Base-by-base conservation (phyloP, 495 filamentous ascomycete genomes). In the Usnea hakonensis region DNA sequence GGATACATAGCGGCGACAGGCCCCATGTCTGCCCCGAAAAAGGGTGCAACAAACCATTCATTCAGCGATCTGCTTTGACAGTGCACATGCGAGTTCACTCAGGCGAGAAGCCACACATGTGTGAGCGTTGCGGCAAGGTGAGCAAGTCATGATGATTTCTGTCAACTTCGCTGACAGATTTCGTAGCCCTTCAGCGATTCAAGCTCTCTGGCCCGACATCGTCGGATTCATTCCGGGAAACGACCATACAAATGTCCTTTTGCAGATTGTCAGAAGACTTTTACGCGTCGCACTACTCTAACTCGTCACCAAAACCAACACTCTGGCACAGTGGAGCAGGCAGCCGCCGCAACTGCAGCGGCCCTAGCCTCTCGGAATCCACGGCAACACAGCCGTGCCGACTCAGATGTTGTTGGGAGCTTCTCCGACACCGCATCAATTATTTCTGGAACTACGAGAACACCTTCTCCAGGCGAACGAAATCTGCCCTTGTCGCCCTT, bases 31-130 rank as follows among this genome's bases (percentile, higher is more conserved):
- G 94, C 73, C 92, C 96, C 65, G 88, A 84, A 72, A 88, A 88
- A 43, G 87, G 87, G 21, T 98, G 94, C 73, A 86, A 86, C 36
- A 98, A 97, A 72, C 91, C 93, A 69, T 98, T 98, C 72, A 98
- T 98, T 65, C 94, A 98, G 70, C 85, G 94, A 38, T 97, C 94
- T n/a, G 94, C 94, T 11, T 78, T 98, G 72, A 98, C 94, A 1
- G 94, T 98, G 5, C 94, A 98, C 73, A 84, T 87, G 64, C 87
- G 94, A 56, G 94, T 97, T 37, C 94, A 98, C 68, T 97, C 94
- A 2, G 94, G 94, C 52, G 94, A 98, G 74, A 98, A 98, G 73
- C 94, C 94, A 10, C 94, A 98, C 69, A 91, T 92, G 87, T 98
- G 94, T 72, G 95, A 97, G 75, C 81, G 89, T 64, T 98, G 94